A percentile compares a stretch with the other conserved stretches of the same genome.
Conservation (phyloP, 2,329 filamentous ascomycete species). For the Pseudogymnoascus sp. region DNA sequence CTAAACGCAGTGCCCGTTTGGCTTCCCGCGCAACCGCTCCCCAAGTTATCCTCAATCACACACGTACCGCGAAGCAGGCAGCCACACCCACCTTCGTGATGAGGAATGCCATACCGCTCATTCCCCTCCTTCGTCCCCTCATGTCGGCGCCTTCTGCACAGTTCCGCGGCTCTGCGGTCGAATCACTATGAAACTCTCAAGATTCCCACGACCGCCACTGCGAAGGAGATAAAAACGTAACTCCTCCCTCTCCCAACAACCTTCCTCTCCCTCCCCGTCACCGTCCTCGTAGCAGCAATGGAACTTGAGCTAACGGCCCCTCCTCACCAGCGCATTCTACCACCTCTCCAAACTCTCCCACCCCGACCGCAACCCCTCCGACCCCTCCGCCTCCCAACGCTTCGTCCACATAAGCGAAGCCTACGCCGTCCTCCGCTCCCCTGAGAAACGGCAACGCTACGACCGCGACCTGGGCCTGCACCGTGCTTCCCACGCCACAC, state of each 20-base stretch:
- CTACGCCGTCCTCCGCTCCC: conserved; percentile 66
- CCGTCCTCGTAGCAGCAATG: too few relatives aligned
- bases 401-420: conserved; percentile 82
- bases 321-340: conserved; percentile 65
- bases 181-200: conserved; percentile 81
- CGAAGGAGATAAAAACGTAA: conserved; percentile 77
- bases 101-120: conserved; percentile 54
- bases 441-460: conserved; percentile 69
- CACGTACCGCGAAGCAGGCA: not conserved
- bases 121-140: conserved; percentile 23
- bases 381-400: conserved; percentile 62
- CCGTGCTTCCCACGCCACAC: conserved; percentile 17
- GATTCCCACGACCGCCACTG: conserved; percentile 60
- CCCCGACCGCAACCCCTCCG: conserved; percentile 77
- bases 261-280: not conserved
- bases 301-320: not conserved
- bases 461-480: conserved; percentile 59
- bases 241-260: conserved; percentile 10
- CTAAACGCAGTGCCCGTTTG: not conserved
- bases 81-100: conserved; percentile 36
- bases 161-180: conserved; percentile 28
- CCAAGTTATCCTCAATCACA: not conserved
- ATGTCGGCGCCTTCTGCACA: conserved; percentile 33
- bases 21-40: not conserved
- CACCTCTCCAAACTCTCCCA: conserved; percentile 84